Evolutionary conservation across 768 basidiomycete species (phyloP).

Genomic region (Agrocybe chaxingu): DNA sequence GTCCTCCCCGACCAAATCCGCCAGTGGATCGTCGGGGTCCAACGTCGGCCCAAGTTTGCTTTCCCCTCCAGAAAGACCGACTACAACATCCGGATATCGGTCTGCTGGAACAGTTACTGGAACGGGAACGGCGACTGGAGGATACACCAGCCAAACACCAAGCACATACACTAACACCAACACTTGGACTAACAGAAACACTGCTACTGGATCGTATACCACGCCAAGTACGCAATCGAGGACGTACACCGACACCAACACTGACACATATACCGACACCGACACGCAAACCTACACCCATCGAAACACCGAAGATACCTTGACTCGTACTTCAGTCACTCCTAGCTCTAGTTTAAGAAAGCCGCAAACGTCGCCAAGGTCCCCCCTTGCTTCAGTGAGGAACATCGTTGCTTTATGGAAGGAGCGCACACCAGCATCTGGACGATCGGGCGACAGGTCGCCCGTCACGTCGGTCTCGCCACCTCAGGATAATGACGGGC

Average conservation of each 20-base stretch:
- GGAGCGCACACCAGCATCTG: constrained; percentile 46
- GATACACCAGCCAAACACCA: constrained; percentile 26
- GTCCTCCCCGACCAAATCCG: constrained; percentile 44
- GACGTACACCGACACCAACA: constrained; percentile 37
- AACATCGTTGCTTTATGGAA: constrained; percentile 83
- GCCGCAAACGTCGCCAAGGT: constrained; percentile 64
- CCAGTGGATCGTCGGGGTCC: constrained; percentile 30
- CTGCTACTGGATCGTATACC: constrained; percentile 30
- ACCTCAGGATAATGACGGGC: constrained; percentile 35
- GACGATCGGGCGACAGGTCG: constrained; percentile 3
- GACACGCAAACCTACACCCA: constrained; percentile 24
- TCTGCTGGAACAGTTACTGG: constrained; percentile 25
- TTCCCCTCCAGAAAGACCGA: constrained; percentile 37
- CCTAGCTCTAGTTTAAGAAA: constrained; percentile 58
- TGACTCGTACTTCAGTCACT: constrained; percentile 39
- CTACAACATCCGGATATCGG: constrained; percentile 28
- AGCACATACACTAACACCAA: constrained; percentile 40
- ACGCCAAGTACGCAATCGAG: constrained; percentile 22
- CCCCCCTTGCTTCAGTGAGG: constrained; percentile 69
- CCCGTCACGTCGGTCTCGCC: constrained; percentile 35
- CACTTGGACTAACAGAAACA: constrained; percentile 26
- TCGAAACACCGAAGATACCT: constrained; percentile 29
- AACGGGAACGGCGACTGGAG: constrained; percentile 27
- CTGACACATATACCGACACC: constrained; percentile 3
- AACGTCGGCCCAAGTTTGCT: constrained; percentile 41